These are phyloP conservation scores for Saprolegnia parasitica DNA, from an alignment of 352 stramenopile genomes.

Conservation along the genomic window DNA sequence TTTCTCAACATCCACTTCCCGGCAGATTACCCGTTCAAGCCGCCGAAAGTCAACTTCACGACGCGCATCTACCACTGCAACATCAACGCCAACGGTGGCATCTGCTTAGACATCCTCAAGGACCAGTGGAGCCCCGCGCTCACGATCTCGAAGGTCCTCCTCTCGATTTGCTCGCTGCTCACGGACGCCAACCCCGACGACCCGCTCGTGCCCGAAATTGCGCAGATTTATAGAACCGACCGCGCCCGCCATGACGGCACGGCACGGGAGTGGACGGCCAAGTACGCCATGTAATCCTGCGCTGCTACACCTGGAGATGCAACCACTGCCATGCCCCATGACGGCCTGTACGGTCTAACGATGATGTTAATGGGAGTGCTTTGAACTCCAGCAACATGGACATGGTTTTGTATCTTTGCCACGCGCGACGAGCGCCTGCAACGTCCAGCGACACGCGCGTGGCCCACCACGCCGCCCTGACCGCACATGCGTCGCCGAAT, in stretches of 20 bases:
- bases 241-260: constrained; percentile 92
- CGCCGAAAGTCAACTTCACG: constrained; percentile 98
- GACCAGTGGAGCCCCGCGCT: constrained; percentile 99
- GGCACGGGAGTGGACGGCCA: constrained; percentile 96
- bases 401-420: no score
- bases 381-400: no score
- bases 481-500: no score
- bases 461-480: no score
- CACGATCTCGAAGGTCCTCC: constrained; percentile 99
- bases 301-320: background rate
- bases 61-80: constrained; percentile 99
- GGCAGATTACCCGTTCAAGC: constrained; percentile 99
- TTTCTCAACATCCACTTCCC: constrained; percentile 99
- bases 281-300: constrained; percentile 96
- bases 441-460: no score
- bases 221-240: constrained; percentile 95
- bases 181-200: constrained; percentile 99
- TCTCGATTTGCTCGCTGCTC: constrained; percentile 99
- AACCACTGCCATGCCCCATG: no score
- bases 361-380: no score
- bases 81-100: constrained; percentile 99
- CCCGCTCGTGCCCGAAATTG: constrained; percentile 90
- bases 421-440: no score
- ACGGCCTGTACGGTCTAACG: no score
- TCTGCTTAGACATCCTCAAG: constrained; percentile 99